Conservation (phyloP, 2,329 filamentous ascomycete genomes). For the Chaetomiaceae sp. region DNA sequence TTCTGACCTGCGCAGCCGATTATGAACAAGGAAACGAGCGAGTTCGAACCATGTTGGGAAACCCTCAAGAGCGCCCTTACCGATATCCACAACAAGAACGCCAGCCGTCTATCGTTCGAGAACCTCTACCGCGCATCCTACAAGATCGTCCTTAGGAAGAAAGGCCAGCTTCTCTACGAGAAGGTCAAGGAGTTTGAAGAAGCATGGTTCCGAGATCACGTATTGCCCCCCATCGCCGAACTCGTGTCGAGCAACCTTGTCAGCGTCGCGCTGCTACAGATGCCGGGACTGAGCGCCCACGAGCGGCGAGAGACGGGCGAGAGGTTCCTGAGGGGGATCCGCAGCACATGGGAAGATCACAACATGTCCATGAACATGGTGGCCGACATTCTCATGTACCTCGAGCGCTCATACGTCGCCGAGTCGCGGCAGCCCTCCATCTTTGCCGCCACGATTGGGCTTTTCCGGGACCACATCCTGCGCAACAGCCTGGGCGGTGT, state of each 20-base stretch:
- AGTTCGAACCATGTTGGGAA: constrained; percentile 84
- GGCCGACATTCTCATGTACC: constrained; percentile 94
- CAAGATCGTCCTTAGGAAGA: constrained; percentile 86
- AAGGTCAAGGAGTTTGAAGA: constrained; percentile 77
- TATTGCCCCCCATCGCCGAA: constrained; percentile 65
- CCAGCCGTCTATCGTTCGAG: constrained; percentile 86
- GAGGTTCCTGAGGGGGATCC: constrained; percentile 71
- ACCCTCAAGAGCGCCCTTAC: constrained; percentile 70
- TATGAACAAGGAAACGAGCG: constrained; percentile 52
- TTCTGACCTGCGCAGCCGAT: constrained; percentile 25
- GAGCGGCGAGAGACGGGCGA: constrained; percentile 79
- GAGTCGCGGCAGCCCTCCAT: constrained; percentile 71
- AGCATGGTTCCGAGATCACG: constrained; percentile 70
- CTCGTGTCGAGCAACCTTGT: constrained; percentile 68
- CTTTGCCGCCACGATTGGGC: constrained; percentile 75
- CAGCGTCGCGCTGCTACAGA: constrained; percentile 54
- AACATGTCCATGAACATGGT: constrained; percentile 94
- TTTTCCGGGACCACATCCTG: constrained; percentile 85
- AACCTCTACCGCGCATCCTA: constrained; percentile 92
- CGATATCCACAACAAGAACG: constrained; percentile 90
- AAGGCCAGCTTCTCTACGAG: constrained; percentile 76
- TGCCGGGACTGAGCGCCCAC: constrained; percentile 59
- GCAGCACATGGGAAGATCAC: constrained; percentile 81
- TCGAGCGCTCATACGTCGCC: constrained; percentile 78
- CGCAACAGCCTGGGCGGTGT: constrained; percentile 50